phyloP scores from a whole-genome alignment of 2,329 filamentous ascomycete species.

The Verticillium klebahnii region DNA sequence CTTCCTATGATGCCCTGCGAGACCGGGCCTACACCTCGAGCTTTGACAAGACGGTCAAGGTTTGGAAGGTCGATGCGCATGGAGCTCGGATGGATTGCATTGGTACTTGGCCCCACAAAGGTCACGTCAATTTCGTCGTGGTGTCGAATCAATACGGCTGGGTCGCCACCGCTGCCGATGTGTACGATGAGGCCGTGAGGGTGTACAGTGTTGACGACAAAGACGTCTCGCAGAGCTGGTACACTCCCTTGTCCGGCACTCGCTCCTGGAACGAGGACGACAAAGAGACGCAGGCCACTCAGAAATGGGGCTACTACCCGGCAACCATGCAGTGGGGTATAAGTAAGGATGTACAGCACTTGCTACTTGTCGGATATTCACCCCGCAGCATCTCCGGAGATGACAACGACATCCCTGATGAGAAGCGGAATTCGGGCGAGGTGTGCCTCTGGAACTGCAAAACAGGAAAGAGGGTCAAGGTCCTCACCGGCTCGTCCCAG shows the following conservation, averaged over 20 bases:
- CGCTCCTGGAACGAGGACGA: slow-evolving; percentile 14
- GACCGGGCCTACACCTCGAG: slow-evolving; percentile 53
- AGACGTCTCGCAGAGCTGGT: slow-evolving; percentile 31
- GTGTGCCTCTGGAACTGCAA: slow-evolving; percentile 55
- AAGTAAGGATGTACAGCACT: slow-evolving; percentile 36
- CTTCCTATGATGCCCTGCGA: slow-evolving; percentile 45
- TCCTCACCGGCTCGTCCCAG: slow-evolving; percentile 46
- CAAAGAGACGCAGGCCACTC: slow-evolving; percentile 25
- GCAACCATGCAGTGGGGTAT: slow-evolving; percentile 60
- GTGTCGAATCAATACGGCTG: slow-evolving; percentile 44
- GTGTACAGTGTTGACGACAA: slow-evolving; percentile 44
- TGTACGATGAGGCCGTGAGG: slow-evolving; percentile 47
- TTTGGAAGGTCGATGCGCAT: slow-evolving; percentile 42
- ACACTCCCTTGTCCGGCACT: slow-evolving; percentile 35
- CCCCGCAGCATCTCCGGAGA: slow-evolving; percentile 48
- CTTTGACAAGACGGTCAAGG: slow-evolving; percentile 58
- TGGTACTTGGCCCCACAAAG: slow-evolving; percentile 51
- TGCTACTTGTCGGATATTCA: slow-evolving; percentile 59
- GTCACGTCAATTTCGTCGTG: slow-evolving; percentile 59
- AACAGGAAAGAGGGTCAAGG: slow-evolving; percentile 35
- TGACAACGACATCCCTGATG: slow-evolving; percentile 54
- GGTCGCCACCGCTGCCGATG: slow-evolving; percentile 57
- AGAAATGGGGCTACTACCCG: slow-evolving; percentile 58
- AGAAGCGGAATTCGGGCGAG: slow-evolving; percentile 53
- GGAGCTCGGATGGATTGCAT: slow-evolving; percentile 36